Conservation (phyloP, 2,329 filamentous ascomycete genomes). For the Scorias spongiosa region DNA sequence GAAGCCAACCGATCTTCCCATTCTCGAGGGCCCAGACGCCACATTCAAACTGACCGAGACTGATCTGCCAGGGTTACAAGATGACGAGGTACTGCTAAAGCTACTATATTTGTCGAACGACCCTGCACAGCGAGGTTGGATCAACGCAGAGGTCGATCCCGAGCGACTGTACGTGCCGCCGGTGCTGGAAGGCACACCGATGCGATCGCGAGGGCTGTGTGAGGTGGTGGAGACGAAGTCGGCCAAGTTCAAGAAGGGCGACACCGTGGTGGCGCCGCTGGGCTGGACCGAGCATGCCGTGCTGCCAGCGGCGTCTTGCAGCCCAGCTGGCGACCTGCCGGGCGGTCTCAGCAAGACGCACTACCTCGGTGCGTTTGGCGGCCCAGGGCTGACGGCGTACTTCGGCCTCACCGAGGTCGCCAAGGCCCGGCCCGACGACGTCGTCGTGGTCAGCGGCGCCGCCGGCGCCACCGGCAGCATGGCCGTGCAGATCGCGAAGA, state of each 20-base stretch:
- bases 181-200: constrained; percentile 25
- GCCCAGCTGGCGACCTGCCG: constrained; percentile 11
- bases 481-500: constrained; percentile 39
- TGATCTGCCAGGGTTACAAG: constrained; percentile 20
- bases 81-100: constrained; percentile 32
- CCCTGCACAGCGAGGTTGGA: constrained; percentile 38
- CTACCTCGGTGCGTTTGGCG: constrained; percentile 32
- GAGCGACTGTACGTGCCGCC: constrained; percentile 33
- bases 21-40: constrained; percentile 21
- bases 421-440: constrained; percentile 24
- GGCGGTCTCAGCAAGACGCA: constrained; percentile 26
- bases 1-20: constrained; percentile 22
- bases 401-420: constrained; percentile 29
- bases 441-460: constrained; percentile 34
- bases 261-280: constrained; percentile 18
- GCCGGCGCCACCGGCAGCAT: constrained; percentile 34
- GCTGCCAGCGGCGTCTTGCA: constrained; percentile 17
- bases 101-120: constrained; percentile 36
- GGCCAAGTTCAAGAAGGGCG: constrained; percentile 19
- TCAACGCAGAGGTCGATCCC: constrained; percentile 24
- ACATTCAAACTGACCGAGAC: constrained; percentile 26
- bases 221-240: constrained; percentile 25
- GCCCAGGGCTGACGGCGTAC: constrained; percentile 32
- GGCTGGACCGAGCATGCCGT: constrained; percentile 30
- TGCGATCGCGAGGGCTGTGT: constrained; percentile 23